Base-by-base conservation (phyloP, 176 grass and related monocot species). In the Bonia amplexicaulis region DNA sequence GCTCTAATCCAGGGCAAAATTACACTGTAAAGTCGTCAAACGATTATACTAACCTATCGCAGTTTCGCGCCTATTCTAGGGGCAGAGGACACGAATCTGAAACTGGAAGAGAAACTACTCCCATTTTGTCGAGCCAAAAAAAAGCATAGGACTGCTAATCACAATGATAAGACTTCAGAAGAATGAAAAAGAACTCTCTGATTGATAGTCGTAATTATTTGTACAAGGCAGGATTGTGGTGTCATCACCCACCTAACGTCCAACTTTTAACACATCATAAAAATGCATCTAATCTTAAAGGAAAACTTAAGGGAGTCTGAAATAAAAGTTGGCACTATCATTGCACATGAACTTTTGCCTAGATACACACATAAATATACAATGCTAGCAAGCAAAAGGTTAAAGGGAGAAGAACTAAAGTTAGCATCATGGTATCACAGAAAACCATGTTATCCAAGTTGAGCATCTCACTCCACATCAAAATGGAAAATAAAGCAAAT, bases 281-380 rank as follows among this genome's bases (percentile, higher is more conserved):
- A 40, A 54, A 71, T 10, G 1, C 46, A 64, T 73, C 22, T 69
- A 46, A n/a, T 14, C 25, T 25, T 41, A 31, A 52, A 22, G 5
- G 48, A 65, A 55, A 71, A 25, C 12, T 53, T 62, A 80, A 64
- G 25, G 9, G 51, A 17, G 22, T 6, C n/a, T 0, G 31, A 33
- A 79, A 70, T 69, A 84, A 80, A 74, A 87, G 75, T 1, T 12
- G 61, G 75, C 44, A 80, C 59, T 75, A 87, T 84, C 59, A 91
- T 79, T 44, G 57, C 65, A 9, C 84, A 53, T 54, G 75, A 84
- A 37, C 80, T 70, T 90, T 86, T 63, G 42, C 26, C 12, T 22
- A 59, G 41, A 67, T 26, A 74, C 52, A 37, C 27, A 22, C 9
- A 33, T 51, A 76, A 57, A 79, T 7, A 9, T 3, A 53, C n/a